Evolutionary conservation across 345 rosid species (phyloP), one percentile per base, ranked within the genome.

Genomic region (Lepidium aucheri): DNA sequence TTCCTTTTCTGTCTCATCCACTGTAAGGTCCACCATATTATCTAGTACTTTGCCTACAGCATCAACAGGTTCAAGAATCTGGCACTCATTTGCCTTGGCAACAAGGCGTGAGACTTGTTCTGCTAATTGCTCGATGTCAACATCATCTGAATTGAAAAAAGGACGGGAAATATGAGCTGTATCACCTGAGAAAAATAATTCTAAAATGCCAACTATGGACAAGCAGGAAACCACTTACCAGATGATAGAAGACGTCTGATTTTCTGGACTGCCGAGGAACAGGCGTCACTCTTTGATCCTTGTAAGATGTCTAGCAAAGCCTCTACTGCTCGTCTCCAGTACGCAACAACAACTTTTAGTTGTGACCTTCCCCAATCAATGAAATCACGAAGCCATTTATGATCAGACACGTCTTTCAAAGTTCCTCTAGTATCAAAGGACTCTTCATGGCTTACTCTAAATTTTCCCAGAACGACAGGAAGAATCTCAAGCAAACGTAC

Each of bases 311-410:
- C 81, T 72, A 93, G 72, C 70, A 86, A 24, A 74, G 85, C 83
- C 43, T 61, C 77, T 56, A 88, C 70, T 46, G 96, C 79, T 63
- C 86, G 84, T 77, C 79, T 93, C 98, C 98, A 93, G 60, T 93
- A 90, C 13, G 85, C 85, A 72, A 83, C 58, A 40, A 93, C 71
- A 47, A 90, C 97, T 73, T 85, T 90, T 56, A 86, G 96, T 63
- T 86, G 82, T 32, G 98, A 93, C 74, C 82, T 86, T 57, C 94
- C 97, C 98, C 98, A 93, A 36, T 90, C 90, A 66, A 85, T 75
- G 78, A 93, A 81, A 80, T 88, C 91, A 80, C 82, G 84, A 74
- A 93, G 91, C 98, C 98, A 93, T 64, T 79, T 65, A 28, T 83
- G 78, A 77, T 82, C 86, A 38, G 77, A 62, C 35, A 65, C 68